These are phyloP conservation scores for Akanthomyces dipterigenus DNA, from an alignment of 2,329 filamentous ascomycete genomes.

Conservation along the genomic window DNA sequence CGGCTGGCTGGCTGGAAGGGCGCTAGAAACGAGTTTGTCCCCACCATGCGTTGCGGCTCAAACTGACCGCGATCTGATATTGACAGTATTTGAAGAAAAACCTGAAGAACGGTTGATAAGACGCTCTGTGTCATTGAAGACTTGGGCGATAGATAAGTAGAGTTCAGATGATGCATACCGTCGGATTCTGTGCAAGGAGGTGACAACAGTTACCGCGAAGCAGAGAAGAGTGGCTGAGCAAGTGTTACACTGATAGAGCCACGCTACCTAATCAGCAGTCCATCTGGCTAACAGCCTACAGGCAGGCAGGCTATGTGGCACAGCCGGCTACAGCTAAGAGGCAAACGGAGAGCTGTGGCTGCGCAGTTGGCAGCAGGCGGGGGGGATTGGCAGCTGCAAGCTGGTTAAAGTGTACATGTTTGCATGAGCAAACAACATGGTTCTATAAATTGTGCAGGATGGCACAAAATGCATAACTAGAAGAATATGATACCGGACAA, in stretches of 20 bases:
- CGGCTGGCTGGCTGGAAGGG: background rate
- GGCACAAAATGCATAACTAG: background rate
- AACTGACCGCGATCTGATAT: background rate
- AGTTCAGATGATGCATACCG: background rate
- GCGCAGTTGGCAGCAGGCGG: background rate
- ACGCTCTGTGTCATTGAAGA: too few relatives aligned
- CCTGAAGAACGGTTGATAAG: background rate
- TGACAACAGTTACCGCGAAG: background rate
- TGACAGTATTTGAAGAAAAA: background rate
- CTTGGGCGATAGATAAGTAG: background rate
- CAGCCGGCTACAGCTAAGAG: background rate
- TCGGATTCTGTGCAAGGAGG: background rate
- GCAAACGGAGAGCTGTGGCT: conserved; percentile 1
- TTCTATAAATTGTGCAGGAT: background rate
- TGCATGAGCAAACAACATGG: background rate
- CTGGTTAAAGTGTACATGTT: background rate
- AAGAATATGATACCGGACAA: background rate
- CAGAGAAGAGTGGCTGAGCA: background rate
- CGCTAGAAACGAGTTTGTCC: background rate
- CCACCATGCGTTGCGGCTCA: background rate
- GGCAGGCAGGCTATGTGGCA: background rate
- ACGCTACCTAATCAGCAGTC: background rate
- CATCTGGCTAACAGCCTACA: background rate
- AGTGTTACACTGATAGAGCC: background rate
- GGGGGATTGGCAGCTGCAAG: background rate